Conservation (phyloP, 352 stramenopile genomes). For the Pythium scleroteichum region DNA sequence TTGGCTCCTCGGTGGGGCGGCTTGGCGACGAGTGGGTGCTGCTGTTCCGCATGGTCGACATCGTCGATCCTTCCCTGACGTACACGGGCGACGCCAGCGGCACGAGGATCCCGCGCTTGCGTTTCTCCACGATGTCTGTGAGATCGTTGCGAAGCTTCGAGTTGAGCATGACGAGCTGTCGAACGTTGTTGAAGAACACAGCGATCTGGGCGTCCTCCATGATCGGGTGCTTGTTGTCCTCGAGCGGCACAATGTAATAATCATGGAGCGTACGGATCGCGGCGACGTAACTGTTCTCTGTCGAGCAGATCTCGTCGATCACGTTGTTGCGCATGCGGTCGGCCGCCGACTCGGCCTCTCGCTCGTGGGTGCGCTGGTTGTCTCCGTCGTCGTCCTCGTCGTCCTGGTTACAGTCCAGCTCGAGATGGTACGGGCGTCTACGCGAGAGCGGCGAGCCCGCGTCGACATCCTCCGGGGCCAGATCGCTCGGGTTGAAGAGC, state of each 20-base stretch:
- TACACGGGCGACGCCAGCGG: conserved; percentile 24
- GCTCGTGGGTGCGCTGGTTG: conserved; percentile 21
- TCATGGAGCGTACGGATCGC: conserved; percentile 78
- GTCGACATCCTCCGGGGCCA: background rate
- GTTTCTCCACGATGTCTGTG: conserved; percentile 50
- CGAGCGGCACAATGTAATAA: conserved; percentile 78
- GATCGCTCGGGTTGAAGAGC: conserved; percentile 22
- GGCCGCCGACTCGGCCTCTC: conserved; percentile 11
- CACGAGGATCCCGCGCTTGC: conserved; percentile 12
- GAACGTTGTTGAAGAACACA: conserved; percentile 86
- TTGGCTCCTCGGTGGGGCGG: conserved; percentile 11
- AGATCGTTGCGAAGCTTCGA: conserved; percentile 81
- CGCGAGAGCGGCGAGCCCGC: background rate
- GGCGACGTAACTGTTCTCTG: conserved; percentile 74
- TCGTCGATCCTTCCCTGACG: conserved; percentile 2
- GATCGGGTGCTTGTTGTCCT: conserved; percentile 77
- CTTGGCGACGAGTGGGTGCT: conserved; percentile 18
- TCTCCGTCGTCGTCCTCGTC: conserved; percentile 23
- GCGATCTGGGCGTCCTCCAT: conserved; percentile 84
- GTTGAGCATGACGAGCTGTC: conserved; percentile 84
- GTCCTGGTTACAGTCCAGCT: conserved; percentile 7
- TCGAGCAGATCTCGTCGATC: conserved; percentile 80
- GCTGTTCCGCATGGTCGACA: conserved; percentile 14
- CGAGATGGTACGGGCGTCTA: conserved; percentile 5
- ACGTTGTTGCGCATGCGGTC: conserved; percentile 47